These are phyloP conservation scores for Alternaria arbusti DNA, from an alignment of 2,329 filamentous ascomycete genomes.

Conservation along the genomic window DNA sequence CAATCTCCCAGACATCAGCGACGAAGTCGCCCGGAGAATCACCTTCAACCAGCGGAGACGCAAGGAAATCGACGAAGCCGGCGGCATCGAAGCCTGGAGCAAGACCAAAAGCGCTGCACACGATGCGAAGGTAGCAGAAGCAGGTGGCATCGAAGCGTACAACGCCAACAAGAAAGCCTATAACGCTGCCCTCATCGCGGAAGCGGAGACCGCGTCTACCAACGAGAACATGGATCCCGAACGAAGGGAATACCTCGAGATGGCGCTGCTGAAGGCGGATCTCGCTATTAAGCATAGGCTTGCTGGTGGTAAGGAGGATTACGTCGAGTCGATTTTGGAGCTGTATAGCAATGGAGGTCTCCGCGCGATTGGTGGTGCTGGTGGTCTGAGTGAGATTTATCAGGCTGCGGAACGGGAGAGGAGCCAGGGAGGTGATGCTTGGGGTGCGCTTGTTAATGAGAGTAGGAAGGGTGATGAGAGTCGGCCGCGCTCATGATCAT, in stretches of 20 bases:
- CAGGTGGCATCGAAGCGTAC: conserved; percentile 19
- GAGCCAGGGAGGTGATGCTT: conserved; percentile 18
- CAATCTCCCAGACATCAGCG: conserved; percentile 17
- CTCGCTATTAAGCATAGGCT: conserved; percentile 24
- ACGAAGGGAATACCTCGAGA: conserved; percentile 20
- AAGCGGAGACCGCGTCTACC: conserved; percentile 28
- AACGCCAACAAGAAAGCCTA: conserved; percentile 14
- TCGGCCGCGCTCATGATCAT: background rate
- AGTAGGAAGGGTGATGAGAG: conserved; percentile 11
- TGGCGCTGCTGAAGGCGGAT: conserved; percentile 29
- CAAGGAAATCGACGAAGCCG: conserved; percentile 20
- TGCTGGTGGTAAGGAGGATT: conserved; percentile 20
- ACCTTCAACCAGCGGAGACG: conserved; percentile 21
- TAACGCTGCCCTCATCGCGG: conserved; percentile 17
- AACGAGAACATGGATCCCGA: conserved; percentile 18
- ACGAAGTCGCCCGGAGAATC: conserved; percentile 10
- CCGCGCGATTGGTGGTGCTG: background rate
- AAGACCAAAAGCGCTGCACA: conserved; percentile 8
- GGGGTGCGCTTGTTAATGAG: conserved; percentile 23
- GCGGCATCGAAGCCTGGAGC: conserved; percentile 25
- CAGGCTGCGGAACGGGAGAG: conserved; percentile 1
- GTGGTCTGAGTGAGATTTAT: conserved; percentile 1
- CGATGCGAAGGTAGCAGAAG: conserved; percentile 12
- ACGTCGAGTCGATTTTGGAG: conserved; percentile 22
- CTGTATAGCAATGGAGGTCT: background rate